Evolutionary conservation across 345 rosid species (phyloP), one percentile per base, ranked within the genome.

Genomic region (Corchorus olitorius): DNA sequence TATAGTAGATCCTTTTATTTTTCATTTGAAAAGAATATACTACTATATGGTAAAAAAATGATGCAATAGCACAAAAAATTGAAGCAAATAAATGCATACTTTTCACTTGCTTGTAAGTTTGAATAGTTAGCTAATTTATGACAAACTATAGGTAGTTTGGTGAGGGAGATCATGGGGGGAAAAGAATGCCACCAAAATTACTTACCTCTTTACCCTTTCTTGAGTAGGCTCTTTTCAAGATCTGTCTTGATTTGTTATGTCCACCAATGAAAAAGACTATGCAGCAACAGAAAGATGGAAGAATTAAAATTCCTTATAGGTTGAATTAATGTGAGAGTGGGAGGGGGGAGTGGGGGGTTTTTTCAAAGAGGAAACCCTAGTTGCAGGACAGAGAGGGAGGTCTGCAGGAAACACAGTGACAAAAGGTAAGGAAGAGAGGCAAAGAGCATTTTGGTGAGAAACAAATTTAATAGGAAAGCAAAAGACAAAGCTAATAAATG

Each of bases 301-400:
- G 27, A 27, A 27, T 27, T 27, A 27, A 69, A 76, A 27, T 58
- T 52, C 59, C 19, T 37, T 45, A 48, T 15, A 35, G 72, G 55
- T 34, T 53, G 56, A 39, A 53, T 55, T 8, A 55, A 8, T 39
- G n/a, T 62, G 54, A 10, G 53, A 43, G 17, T 17, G 74, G 35
- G 43, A 37, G 14, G 6, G 0, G 73, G 13, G 58, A 13, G 20
- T 27, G 27, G 27, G 27, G 27, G 27, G 27, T 27, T 27, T 50
- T 16, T 70, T 16, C 17, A 52, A 75, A 66, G 59, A 60, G 50
- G 56, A 61, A 76, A 55, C 79, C 79, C 75, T 76, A 69, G 74
- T 45, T 56, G 53, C 55, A 58, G 75, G 73, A 66, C n/a, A 46
- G 35, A 35, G 65, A 53, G 41, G 34, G 56, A 68, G 79, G 46